phyloP scores from a whole-genome alignment of 2,329 filamentous ascomycete species.

The Cercospora janseana region DNA sequence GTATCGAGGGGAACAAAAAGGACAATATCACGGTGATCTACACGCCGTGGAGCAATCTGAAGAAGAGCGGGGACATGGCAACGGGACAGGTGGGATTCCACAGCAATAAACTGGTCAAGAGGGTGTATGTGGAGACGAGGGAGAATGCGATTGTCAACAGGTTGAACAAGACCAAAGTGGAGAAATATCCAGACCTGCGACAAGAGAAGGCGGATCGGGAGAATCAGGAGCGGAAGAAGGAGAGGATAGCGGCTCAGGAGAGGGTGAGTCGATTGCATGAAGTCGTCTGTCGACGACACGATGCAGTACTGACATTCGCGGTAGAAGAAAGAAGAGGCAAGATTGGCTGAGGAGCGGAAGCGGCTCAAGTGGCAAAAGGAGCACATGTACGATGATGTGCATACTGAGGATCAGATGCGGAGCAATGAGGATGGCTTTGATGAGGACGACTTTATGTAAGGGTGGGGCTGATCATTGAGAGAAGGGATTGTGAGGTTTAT shows the following conservation, averaged over 20 bases:
- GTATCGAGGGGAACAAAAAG: constrained; percentile 99
- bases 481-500: too few species aligned
- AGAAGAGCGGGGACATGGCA: constrained; percentile 94
- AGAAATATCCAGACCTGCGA: constrained; percentile 79
- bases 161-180: constrained; percentile 93
- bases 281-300: neutral
- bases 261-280: constrained; percentile 52
- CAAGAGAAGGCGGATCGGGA: constrained; percentile 77
- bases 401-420: constrained; percentile 76
- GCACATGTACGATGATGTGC: constrained; percentile 94
- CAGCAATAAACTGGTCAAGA: constrained; percentile 79
- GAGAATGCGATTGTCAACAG: constrained; percentile 93
- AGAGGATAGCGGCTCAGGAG: constrained; percentile 61
- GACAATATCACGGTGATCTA: constrained; percentile 97
- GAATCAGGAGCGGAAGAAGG: constrained; percentile 68
- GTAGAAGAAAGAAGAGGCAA: constrained; percentile 71
- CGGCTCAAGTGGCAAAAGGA: constrained; percentile 93
- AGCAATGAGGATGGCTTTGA: constrained; percentile 83
- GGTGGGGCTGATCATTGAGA: neutral
- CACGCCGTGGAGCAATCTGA: constrained; percentile 94
- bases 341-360: constrained; percentile 73
- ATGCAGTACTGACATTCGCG: constrained; percentile 4
- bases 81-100: constrained; percentile 94
- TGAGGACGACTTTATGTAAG: constrained; percentile 83
- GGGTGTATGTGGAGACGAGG: constrained; percentile 72